phyloP scores from a whole-genome alignment of 2,329 filamentous ascomycete species.

The Pyrenochaeta sp. region DNA sequence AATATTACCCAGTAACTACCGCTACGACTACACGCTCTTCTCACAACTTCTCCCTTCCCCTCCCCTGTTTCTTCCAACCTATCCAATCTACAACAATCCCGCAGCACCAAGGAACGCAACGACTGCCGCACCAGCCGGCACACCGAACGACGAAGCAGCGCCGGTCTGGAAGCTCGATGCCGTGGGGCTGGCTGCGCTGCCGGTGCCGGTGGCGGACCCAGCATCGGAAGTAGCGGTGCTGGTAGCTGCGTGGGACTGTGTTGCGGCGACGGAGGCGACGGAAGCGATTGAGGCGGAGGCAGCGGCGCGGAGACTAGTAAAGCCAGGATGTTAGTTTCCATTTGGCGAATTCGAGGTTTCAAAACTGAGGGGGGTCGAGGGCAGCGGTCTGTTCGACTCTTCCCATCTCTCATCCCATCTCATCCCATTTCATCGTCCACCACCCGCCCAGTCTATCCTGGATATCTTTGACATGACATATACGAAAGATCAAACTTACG shows the following conservation, averaged over 20 bases:
- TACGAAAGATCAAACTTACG: constrained; percentile 36
- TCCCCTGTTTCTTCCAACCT: background rate
- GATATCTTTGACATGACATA: too few relatives aligned
- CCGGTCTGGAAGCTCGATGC: constrained; percentile 30
- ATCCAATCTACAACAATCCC: constrained; percentile 24
- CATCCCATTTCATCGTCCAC: background rate
- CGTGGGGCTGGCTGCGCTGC: constrained; percentile 15
- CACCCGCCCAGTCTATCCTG: too few relatives aligned
- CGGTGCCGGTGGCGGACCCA: background rate
- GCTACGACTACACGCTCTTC: background rate
- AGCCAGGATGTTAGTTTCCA: background rate
- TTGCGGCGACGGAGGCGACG: constrained; percentile 31
- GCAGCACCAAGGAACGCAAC: constrained; percentile 31
- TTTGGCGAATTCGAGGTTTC: too few relatives aligned
- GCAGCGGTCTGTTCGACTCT: background rate
- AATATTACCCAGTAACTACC: background rate
- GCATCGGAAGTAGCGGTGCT: background rate
- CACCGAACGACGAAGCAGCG: constrained; percentile 15
- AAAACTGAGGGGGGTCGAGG: background rate
- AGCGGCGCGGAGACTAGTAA: constrained; percentile 26
- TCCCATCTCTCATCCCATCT: background rate
- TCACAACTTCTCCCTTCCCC: background rate
- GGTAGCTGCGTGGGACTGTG: constrained; percentile 18
- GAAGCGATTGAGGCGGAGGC: constrained; percentile 25
- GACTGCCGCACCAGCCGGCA: constrained; percentile 34